Evolutionary conservation across 495 filamentous ascomycete genomes (phyloP), one percentile per base, ranked within the genome.

Genomic region (Glarea lozoyensis): DNA sequence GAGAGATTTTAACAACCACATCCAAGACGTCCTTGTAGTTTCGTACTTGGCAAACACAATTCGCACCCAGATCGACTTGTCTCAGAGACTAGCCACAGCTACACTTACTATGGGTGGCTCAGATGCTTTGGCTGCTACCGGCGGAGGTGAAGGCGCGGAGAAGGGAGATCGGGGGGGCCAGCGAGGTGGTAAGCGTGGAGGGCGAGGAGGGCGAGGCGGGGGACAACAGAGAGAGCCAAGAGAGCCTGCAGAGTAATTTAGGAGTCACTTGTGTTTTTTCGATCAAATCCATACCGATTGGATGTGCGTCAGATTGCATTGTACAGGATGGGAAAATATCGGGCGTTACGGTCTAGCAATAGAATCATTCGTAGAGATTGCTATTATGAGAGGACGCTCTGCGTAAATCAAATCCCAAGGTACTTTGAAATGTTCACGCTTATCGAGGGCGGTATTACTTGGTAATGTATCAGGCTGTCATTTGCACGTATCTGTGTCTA

Each of bases 11-110:
- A 97, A 98, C 75, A 93, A 93, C 68, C 92, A 98, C 67, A 86
- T 98, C 63, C 92, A 98, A 69, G 92, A 98, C 59, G 88, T 98
- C 44, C 79, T 98, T 36, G 83, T 96, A 55, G 88, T 97, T 49
- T 88, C 86, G 36, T 98, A 98, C 71, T 74, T 98, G 34, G 88
- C 92, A 53, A 98, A 97, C 71, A 96, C 90, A 37, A 94, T 98
- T 65, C 87, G 92, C 62, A 96, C 90, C 54, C 92, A 98, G 72
- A 98, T 98, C 64, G 92, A 97, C 61, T 78, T 98, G 31, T 92
- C 88, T 37, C 93, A 95, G 69, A 78, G 89, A 21, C 68, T 97
- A 47, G 88, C 92, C 40, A 94, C 88, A 11, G 83, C 88, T 34
- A 76, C 81, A 32, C 72, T 95, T 19, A 82, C 80, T 12, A 72